Percentiles rank a stretch among this genome's conserved stretches.
phyloP scores from a whole-genome alignment of 2,329 filamentous ascomycete species.

The Calonectria hawksworthii region DNA sequence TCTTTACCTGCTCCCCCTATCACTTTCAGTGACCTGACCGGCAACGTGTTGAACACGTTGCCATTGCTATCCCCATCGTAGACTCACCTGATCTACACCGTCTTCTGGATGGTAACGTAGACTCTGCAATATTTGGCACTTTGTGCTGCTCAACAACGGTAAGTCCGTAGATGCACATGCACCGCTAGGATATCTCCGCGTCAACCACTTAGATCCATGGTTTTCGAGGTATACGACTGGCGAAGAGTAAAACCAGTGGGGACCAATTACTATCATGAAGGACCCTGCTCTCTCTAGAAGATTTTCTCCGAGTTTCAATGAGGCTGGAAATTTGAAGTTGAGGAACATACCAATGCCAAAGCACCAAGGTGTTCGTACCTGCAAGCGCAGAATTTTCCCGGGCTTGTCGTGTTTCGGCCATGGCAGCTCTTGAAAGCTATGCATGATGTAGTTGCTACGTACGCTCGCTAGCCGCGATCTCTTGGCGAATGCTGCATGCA shows the following conservation, averaged over 20 bases:
- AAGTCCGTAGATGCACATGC: slow-evolving; percentile 38
- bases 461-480: too few relatives aligned
- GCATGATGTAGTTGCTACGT: background rate
- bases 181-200: slow-evolving; percentile 92
- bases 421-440: background rate
- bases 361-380: background rate
- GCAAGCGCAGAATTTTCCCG: background rate
- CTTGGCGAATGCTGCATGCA: background rate
- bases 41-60: slow-evolving; percentile 8
- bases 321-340: slow-evolving; percentile 87
- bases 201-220: slow-evolving; percentile 78
- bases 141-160: slow-evolving; percentile 27
- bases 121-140: slow-evolving; percentile 31
- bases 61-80: slow-evolving; percentile 31
- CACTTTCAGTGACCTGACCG: slow-evolving; percentile 32
- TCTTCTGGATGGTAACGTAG: slow-evolving; percentile 29
- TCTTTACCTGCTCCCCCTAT: slow-evolving; percentile 48
- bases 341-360: slow-evolving; percentile 71
- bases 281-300: slow-evolving; percentile 81
- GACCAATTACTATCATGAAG: slow-evolving; percentile 62
- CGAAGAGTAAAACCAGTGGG: slow-evolving; percentile 78
- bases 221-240: slow-evolving; percentile 94
- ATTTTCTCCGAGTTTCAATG: slow-evolving; percentile 78
- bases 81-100: slow-evolving; percentile 27
- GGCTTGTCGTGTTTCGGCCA: background rate